Evolutionary conservation across 306 rosid species (phyloP).

Genomic region (Lathyrus tuberosus): DNA sequence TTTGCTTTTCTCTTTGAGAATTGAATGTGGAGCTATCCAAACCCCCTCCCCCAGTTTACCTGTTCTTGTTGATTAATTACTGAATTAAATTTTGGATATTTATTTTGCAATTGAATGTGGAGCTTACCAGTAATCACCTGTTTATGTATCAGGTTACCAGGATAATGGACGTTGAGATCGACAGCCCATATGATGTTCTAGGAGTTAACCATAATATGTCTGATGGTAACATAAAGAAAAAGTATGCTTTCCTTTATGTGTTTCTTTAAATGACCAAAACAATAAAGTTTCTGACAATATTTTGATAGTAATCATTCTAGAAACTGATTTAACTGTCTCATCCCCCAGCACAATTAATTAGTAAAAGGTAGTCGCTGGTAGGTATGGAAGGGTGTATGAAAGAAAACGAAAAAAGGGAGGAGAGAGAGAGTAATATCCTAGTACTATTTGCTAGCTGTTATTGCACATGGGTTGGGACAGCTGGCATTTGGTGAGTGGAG

Average conservation of each 20-base stretch:
- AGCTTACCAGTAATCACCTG: conserved; percentile 22
- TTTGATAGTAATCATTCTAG: conserved; percentile 9
- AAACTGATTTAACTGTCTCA: conserved; percentile 2
- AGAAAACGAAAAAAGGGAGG: no score
- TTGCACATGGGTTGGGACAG: no score
- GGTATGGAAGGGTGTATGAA: no score
- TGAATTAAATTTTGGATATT: conserved; percentile 26
- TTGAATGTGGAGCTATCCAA: not conserved
- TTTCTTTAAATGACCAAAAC: not conserved
- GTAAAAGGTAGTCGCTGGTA: conserved; percentile 17
- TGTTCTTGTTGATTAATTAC: conserved; percentile 24
- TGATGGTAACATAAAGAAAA: conserved; percentile 75
- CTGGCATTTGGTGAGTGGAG: no score
- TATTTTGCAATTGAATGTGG: conserved; percentile 31
- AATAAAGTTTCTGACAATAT: conserved; percentile 23
- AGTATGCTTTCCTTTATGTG: conserved; percentile 46
- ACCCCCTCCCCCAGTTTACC: not conserved
- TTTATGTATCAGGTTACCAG: conserved; percentile 73
- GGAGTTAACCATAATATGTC: conserved; percentile 86
- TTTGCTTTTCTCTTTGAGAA: not conserved
- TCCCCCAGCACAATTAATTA: not conserved
- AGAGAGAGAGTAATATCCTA: no score
- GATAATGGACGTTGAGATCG: conserved; percentile 75
- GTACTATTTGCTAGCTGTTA: no score
- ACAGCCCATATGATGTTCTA: conserved; percentile 76